Conservation (phyloP, 139 green algal species). For the Zygnema cylindricum region DNA sequence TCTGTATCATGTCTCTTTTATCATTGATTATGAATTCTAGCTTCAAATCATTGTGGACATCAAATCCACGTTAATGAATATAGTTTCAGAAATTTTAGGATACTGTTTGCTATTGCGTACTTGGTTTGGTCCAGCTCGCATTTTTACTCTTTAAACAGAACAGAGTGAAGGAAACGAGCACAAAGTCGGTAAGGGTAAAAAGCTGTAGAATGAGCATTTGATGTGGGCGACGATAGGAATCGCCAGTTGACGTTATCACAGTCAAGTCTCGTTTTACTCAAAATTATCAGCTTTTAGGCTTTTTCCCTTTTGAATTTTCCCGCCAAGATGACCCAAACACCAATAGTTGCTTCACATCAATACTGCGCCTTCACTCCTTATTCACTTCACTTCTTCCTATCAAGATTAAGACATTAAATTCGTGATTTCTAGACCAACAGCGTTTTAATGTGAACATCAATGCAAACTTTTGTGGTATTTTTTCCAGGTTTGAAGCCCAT, state of each 20-base stretch:
- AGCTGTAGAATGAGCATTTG: too few species aligned
- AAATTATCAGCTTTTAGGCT: too few species aligned
- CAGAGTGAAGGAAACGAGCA: too few species aligned
- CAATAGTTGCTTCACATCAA: neutral
- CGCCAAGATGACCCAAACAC: neutral
- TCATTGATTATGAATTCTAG: neutral
- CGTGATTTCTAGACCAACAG: too few species aligned
- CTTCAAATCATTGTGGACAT: neutral
- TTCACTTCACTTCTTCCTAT: neutral
- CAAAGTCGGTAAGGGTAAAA: too few species aligned
- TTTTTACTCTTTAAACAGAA: too few species aligned
- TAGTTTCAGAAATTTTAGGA: neutral
- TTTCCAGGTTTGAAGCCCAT: constrained; percentile 75
- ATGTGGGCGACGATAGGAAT: too few species aligned
- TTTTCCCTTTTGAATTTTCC: neutral
- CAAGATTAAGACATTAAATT: too few species aligned
- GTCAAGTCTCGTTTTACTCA: too few species aligned
- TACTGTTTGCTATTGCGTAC: too few species aligned
- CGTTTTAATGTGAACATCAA: neutral
- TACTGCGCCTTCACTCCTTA: neutral
- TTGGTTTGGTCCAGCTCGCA: too few species aligned
- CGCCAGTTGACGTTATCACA: too few species aligned
- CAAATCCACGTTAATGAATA: neutral
- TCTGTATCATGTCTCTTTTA: neutral
- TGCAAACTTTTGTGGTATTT: neutral